Evolutionary conservation across 2,329 filamentous ascomycete species (phyloP).

Genomic region (Penicillium sp.): DNA sequence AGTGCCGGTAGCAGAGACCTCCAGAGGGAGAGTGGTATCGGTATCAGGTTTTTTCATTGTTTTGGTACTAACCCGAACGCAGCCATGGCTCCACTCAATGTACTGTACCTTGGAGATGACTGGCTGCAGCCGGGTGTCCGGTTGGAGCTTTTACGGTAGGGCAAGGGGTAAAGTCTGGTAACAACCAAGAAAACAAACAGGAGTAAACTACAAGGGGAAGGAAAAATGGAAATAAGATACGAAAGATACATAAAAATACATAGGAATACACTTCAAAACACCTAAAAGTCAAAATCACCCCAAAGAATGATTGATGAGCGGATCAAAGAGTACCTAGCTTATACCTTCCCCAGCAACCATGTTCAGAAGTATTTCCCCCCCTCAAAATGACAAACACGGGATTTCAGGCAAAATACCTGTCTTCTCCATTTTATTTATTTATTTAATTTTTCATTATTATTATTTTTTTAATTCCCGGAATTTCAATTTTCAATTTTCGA

Average conservation of each 20-base stretch:
- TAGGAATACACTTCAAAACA: not conserved
- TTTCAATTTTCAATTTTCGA: constrained; percentile 6
- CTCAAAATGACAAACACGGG: constrained; percentile 16
- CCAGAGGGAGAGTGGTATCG: constrained; percentile 4
- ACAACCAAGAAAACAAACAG: not conserved
- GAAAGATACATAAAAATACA: constrained; percentile 6
- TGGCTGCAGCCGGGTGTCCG: constrained; percentile 7
- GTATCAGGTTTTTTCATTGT: constrained; percentile 6
- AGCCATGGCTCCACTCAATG: not conserved
- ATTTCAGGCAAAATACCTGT: constrained; percentile 15
- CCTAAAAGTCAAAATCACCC: constrained; percentile 3
- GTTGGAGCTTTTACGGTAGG: constrained; percentile 11
- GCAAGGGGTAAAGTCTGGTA: constrained; percentile 16
- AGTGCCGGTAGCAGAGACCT: constrained; percentile 19
- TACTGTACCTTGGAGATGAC: not conserved
- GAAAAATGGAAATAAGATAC: constrained; percentile 1
- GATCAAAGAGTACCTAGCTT: constrained; percentile 6
- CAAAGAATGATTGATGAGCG: not conserved
- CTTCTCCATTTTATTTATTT: constrained; percentile 7
- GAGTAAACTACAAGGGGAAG: not conserved
- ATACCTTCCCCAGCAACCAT: constrained; percentile 21
- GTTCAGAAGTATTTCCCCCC: constrained; percentile 13
- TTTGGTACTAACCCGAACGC: constrained; percentile 2
- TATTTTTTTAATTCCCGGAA: constrained; percentile 8
- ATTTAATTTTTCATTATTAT: not conserved